Conservation (phyloP, 176 grass and related monocot genomes). For the Luzula sylvatica region DNA sequence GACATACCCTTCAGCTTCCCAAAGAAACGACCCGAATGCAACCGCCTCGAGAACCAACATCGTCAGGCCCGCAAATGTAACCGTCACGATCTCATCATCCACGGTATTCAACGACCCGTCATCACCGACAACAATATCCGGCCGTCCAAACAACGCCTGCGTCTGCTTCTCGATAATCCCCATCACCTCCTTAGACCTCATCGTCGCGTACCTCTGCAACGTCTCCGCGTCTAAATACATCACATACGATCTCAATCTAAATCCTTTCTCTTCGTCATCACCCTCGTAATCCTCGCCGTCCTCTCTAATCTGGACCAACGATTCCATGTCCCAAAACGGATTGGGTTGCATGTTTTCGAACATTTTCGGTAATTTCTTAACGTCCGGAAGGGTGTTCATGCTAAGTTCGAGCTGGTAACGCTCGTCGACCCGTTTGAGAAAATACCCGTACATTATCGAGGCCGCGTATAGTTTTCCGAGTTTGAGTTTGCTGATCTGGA, state of each 20-base stretch:
- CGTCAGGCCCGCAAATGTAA: conserved; percentile 70
- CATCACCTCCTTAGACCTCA: conserved; percentile 78
- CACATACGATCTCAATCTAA: conserved; percentile 74
- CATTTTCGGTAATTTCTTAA: conserved; percentile 43
- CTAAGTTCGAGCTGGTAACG: conserved; percentile 86
- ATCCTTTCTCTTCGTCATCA: conserved; percentile 38
- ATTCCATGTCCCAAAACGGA: conserved; percentile 90
- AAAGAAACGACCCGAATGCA: conserved; percentile 80
- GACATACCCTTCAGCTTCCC: conserved; percentile 88
- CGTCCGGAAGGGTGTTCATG: conserved; percentile 67
- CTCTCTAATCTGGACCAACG: conserved; percentile 63
- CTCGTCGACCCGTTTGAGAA: conserved; percentile 91
- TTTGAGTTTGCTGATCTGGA: conserved; percentile 92
- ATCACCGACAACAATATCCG: conserved; percentile 69
- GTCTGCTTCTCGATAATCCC: conserved; percentile 94
- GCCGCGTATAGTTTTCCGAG: conserved; percentile 96
- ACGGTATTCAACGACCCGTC: conserved; percentile 59
- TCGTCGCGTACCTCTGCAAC: conserved; percentile 77
- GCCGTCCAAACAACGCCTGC: conserved; percentile 78
- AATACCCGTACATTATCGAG: conserved; percentile 98
- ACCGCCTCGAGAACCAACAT: conserved; percentile 74
- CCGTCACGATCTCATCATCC: conserved; percentile 58
- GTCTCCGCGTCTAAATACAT: conserved; percentile 60
- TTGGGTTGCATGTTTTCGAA: conserved; percentile 65
- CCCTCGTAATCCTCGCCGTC: conserved; percentile 41